Evolutionary conservation across 2,329 filamentous ascomycete genomes (phyloP).

Genomic region (Epichloe hybrida): DNA sequence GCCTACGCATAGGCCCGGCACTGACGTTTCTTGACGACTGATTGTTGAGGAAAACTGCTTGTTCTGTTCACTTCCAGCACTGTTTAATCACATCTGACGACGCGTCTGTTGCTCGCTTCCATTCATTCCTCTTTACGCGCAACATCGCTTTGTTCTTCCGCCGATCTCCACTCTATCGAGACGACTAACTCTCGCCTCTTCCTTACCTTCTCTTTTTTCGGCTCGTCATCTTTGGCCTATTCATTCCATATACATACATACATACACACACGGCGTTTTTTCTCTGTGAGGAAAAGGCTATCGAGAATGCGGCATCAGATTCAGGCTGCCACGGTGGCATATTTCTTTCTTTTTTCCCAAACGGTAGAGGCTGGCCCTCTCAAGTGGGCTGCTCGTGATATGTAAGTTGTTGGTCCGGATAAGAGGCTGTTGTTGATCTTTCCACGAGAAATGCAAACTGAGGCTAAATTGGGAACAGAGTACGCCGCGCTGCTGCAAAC

Average conservation of each 20-base stretch:
- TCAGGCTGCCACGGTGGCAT: conserved; percentile 12
- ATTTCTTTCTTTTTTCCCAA: conserved; percentile 16
- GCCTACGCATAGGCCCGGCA: background rate
- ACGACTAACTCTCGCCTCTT: background rate
- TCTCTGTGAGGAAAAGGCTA: background rate
- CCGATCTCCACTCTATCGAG: background rate
- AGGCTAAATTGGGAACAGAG: conserved; percentile 10
- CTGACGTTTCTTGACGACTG: background rate
- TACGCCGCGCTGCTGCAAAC: conserved; percentile 8
- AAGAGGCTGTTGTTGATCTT: background rate
- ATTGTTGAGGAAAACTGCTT: background rate
- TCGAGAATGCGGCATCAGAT: conserved; percentile 2
- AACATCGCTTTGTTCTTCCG: background rate
- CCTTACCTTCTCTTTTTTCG: background rate
- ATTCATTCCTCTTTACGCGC: background rate
- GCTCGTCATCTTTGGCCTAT: background rate
- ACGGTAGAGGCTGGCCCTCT: conserved; percentile 23
- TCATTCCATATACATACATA: background rate
- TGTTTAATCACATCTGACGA: background rate
- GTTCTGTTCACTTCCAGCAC: background rate
- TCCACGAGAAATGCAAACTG: background rate
- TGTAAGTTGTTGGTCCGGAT: conserved; percentile 12
- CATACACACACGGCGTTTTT: background rate
- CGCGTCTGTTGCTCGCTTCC: background rate
- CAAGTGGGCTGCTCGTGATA: conserved; percentile 17